Evolutionary conservation across 352 stramenopile genomes (phyloP).

Genomic region (Globisporangium uncinulatum): DNA sequence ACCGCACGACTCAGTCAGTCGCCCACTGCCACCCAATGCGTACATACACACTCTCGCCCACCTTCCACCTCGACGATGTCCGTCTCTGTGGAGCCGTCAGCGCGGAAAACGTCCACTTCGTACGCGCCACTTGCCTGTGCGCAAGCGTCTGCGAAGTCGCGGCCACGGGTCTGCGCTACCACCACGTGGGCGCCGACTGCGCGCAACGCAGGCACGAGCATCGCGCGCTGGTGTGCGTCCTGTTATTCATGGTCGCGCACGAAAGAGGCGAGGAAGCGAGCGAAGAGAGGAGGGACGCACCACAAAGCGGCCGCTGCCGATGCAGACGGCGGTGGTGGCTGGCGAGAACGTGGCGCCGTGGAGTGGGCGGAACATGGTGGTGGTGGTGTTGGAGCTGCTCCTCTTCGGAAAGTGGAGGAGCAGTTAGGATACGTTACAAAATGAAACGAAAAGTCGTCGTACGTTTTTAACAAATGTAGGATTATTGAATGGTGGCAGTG

Average conservation of each 20-base stretch:
- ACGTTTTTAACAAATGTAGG: too few species aligned
- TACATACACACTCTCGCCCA: background rate
- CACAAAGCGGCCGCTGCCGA: slow-evolving; percentile 70
- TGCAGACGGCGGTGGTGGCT: slow-evolving; percentile 38
- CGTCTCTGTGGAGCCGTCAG: slow-evolving; percentile 19
- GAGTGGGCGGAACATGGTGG: slow-evolving; percentile 24
- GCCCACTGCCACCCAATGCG: background rate
- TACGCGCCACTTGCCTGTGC: slow-evolving; percentile 13
- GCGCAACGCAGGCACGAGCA: slow-evolving; percentile 27
- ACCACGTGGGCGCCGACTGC: slow-evolving; percentile 20
- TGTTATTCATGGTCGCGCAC: background rate
- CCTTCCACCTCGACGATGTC: slow-evolving; percentile 7
- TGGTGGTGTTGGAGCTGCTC: too few species aligned
- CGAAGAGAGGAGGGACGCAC: slow-evolving; percentile 17
- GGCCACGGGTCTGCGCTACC: slow-evolving; percentile 28
- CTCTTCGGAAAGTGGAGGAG: too few species aligned
- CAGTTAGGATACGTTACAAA: too few species aligned
- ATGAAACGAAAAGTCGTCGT: too few species aligned
- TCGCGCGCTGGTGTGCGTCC: slow-evolving; percentile 16
- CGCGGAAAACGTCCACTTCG: slow-evolving; percentile 29
- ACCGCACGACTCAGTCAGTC: background rate
- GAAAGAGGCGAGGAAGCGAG: background rate
- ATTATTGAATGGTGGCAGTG: too few species aligned
- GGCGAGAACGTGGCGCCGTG: slow-evolving; percentile 16
- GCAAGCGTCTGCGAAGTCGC: slow-evolving; percentile 24